phyloP scores from a whole-genome alignment of 139 green algal species.

The Bryopsis sp. region DNA sequence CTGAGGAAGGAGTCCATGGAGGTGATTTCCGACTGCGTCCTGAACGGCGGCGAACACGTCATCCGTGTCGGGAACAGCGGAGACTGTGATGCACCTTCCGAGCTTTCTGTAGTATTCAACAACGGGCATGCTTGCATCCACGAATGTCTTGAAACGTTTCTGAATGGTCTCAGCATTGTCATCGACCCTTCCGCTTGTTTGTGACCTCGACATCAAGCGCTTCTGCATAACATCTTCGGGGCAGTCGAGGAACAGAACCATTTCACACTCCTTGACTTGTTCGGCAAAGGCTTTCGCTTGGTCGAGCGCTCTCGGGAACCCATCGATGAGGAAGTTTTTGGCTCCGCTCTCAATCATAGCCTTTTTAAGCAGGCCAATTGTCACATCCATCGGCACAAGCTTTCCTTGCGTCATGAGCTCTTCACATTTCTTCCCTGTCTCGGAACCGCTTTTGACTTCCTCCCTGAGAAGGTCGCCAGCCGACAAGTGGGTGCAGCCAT shows the following conservation, averaged over 20 bases:
- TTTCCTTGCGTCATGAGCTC: conserved; percentile 41
- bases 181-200: conserved; percentile 45
- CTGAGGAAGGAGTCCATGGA: background rate
- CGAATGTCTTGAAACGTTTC: conserved; percentile 36
- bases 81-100: background rate
- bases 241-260: conserved; percentile 25
- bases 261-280: conserved; percentile 16
- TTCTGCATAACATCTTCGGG: conserved; percentile 32
- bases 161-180: conserved; percentile 51
- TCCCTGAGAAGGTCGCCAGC: conserved; percentile 30
- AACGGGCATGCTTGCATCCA: conserved; percentile 3
- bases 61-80: background rate
- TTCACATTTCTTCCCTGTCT: conserved; percentile 27
- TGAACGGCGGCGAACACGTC: background rate
- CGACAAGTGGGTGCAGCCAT: conserved; percentile 31
- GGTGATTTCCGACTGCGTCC: background rate
- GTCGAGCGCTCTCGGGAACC: conserved; percentile 31
- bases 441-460: conserved; percentile 29
- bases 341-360: conserved; percentile 26
- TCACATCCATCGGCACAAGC: conserved; percentile 36
- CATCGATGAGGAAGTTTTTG: conserved; percentile 36
- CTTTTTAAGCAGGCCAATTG: conserved; percentile 33
- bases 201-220: conserved; percentile 37
- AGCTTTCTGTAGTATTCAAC: background rate
- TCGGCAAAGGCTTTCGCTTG: conserved; percentile 27